Percentiles rank a stretch among this genome's conserved stretches.
Evolutionary conservation across 208 protist genomes (phyloP).

Genomic region (Crithidia fasciculata): DNA sequence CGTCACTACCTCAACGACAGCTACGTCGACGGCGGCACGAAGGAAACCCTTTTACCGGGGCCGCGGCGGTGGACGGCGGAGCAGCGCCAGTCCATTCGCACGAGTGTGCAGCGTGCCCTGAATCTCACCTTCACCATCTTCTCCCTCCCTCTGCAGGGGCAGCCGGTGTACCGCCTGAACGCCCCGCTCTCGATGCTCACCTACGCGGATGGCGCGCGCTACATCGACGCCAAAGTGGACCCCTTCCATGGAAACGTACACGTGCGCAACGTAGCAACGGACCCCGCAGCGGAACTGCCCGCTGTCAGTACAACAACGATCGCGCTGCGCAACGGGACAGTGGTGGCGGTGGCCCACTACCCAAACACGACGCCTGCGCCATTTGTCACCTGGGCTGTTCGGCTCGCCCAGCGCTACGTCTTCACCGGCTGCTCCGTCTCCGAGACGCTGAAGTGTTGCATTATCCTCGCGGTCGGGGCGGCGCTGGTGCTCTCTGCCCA

Average conservation of each 20-base stretch:
- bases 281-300: not conserved
- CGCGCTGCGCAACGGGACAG: conserved; percentile 19
- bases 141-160: conserved; percentile 44
- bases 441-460: conserved; percentile 28
- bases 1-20: conserved; percentile 16
- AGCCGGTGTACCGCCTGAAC: conserved; percentile 48
- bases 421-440: conserved; percentile 33
- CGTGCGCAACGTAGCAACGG: not conserved
- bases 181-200: conserved; percentile 69
- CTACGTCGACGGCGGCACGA: not conserved
- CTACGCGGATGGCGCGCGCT: conserved; percentile 37
- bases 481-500: not conserved
- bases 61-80: conserved; percentile 2
- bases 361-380: conserved; percentile 31
- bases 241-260: conserved; percentile 10
- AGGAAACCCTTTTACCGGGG: not conserved
- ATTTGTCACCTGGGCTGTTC: conserved; percentile 37
- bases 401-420: conserved; percentile 36
- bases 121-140: conserved; percentile 72
- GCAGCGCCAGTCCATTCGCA: conserved; percentile 18
- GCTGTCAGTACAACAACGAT: not conserved
- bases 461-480: not conserved
- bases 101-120: conserved; percentile 43
- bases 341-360: conserved; percentile 31
- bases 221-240: conserved; percentile 35